A percentile compares a stretch with the other conserved stretches of the same genome.
phyloP scores from a whole-genome alignment of 2,329 filamentous ascomycete genomes.

The Cordyceps pruinosa region DNA sequence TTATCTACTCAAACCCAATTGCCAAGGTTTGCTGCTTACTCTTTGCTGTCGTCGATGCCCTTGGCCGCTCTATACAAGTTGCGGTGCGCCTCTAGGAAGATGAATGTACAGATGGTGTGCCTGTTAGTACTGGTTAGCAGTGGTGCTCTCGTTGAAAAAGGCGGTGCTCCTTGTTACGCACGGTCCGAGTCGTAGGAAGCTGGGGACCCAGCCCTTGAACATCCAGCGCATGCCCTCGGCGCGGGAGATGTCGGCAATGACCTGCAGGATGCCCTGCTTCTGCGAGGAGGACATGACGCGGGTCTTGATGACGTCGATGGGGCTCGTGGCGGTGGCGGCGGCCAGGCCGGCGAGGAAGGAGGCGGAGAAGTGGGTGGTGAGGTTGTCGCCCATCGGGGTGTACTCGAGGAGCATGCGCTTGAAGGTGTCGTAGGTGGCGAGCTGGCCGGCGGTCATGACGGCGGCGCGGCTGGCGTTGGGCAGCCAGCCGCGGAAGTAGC shows the following conservation, averaged over 20 bases:
- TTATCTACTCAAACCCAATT: constrained; percentile 20
- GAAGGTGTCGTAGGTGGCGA: constrained; percentile 79
- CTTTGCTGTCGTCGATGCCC: constrained; percentile 26
- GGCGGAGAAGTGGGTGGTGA: constrained; percentile 72
- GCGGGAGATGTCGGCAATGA: constrained; percentile 61
- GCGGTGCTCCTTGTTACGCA: constrained; percentile 31
- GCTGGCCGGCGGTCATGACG: constrained; percentile 81
- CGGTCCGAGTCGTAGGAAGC: constrained; percentile 58
- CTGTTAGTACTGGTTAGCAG: constrained; percentile 25
- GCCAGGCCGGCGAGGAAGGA: constrained; percentile 74
- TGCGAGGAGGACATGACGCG: constrained; percentile 67
- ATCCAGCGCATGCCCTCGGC: constrained; percentile 73
- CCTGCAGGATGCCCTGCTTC: constrained; percentile 43
- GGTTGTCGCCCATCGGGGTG: constrained; percentile 60
- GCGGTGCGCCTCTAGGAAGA: constrained; percentile 83
- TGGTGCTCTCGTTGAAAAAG: neutral
- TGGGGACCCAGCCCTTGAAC: constrained; percentile 87
- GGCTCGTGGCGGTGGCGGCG: constrained; percentile 77
- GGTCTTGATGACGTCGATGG: constrained; percentile 86
- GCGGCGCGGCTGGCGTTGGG: constrained; percentile 75
- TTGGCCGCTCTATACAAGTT: constrained; percentile 59
- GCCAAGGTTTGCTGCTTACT: constrained; percentile 13
- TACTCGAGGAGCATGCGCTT: constrained; percentile 62
- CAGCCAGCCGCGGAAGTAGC: constrained; percentile 78
- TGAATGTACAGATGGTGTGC: constrained; percentile 80